Evolutionary conservation across 164 flowering plant genomes (phyloP), one percentile per base, ranked within the genome.

Genomic region (Chimonanthus salicifolius): DNA sequence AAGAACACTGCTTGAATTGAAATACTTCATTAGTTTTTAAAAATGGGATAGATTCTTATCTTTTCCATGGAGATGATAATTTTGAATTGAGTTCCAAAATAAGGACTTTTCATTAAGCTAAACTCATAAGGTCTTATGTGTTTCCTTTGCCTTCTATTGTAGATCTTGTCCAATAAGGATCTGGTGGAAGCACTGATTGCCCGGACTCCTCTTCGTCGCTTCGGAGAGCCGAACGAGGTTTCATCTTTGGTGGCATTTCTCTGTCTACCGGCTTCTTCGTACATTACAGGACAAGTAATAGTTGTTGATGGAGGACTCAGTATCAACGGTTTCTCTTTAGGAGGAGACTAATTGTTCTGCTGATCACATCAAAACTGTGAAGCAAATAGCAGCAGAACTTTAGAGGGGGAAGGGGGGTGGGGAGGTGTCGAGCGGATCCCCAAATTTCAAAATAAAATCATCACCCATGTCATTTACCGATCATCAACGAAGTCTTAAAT

Each of bases 231-330:
- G 0, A 71, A 84, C 64, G 97, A 87, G 75, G 91, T 90, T 0
- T 81, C 94, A 15, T 84, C 94, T 0, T 64, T 87, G 80, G 92
- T 88, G 43, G 88, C 88, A 48, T 90, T 83, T 80, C 91, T 91
- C 46, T 88, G 93, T 77, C 77, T 91, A 2, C 94, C 94, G 21
- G 92, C 90, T 71, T 84, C 96, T 48, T 86, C 94, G 3, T 90
- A 90, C 76, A 89, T 90, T 66, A 90, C 94, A 0, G 96, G 97
- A 44, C 96, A 90, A 78, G 74, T 79, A 71, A 87, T 92, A 15
- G 79, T 82, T 10, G 90, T 91, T 47, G 97, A 92, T 80, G 97
- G 97, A 33, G 95, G 97, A 75, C 69, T 85, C 76, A 87, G 90
- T 4, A 90, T 75, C 11, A 83, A 86, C 69, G 91, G 87, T 10